Evolutionary conservation across 805 yeast genomes (phyloP), one percentile per base, ranked within the genome.

Genomic region (Zygoascus flipseniorum): DNA sequence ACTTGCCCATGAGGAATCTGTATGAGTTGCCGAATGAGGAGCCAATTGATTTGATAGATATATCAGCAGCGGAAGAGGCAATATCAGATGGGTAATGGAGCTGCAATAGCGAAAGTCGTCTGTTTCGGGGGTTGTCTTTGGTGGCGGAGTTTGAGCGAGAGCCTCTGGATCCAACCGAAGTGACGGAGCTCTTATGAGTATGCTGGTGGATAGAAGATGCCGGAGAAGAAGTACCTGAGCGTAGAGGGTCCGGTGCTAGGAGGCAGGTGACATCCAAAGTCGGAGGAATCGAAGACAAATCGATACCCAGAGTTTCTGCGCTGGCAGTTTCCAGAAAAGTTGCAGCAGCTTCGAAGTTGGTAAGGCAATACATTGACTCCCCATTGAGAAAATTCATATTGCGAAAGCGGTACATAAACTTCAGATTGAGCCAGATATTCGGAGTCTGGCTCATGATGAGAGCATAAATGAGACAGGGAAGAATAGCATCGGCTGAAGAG

Each of bases 281-380:
- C 9, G 48, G 31, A 11, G 57, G 57, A 32, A 54, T 41, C 31
- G 50, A 50, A 14, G 57, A 43, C 35, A 56, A 47, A 8, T 66
- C 69, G 5, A 64, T 55, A 11, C 66, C 67, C 20, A 72, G 54
- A 5, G 65, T 58, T 5, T 65, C 64, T 37, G 68, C 55, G 16
- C 67, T 64, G 16, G 69, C 59, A 11, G 69, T 61, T 50, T 71
- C 72, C 20, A 73, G 50, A 48, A 72, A 66, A 31, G 65, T 66
- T 10, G 70, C 63, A 8, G 73, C 73, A 2, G 77, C 77, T 52
- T 73, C 77, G 41, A 72, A 61, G 54, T 73, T 73, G 18, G 77
- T 73, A 42, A 73, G 59, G 56, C 75, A 71, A 57, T 73, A 73
- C 39, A 68, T 62, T 8, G 66, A 56, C 51, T 72, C 74, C 19